phyloP scores from a whole-genome alignment of 1,284 basidiomycete species.

The Peniophora sp. region DNA sequence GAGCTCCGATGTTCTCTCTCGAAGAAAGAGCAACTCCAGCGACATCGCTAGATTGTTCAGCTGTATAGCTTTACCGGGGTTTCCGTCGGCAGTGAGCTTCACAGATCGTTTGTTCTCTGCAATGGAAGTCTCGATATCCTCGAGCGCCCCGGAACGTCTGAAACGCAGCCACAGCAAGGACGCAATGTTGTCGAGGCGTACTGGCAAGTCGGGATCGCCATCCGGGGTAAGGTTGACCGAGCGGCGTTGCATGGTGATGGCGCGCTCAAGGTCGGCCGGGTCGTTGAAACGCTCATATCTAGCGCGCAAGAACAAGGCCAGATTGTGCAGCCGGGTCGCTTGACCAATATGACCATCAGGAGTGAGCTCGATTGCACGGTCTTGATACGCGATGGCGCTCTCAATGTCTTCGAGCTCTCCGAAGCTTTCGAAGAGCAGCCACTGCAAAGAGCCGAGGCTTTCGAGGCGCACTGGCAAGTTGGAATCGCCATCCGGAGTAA shows the following conservation, averaged over 20 bases:
- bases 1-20: too few species aligned
- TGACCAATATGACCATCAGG: too few species aligned
- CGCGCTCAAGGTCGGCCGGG: slow-evolving; percentile 2
- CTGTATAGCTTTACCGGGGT: too few species aligned
- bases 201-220: neutral
- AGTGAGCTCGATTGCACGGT: too few species aligned
- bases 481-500: slow-evolving; percentile 68
- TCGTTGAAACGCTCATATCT: too few species aligned
- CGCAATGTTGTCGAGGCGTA: neutral
- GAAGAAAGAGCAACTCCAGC: too few species aligned
- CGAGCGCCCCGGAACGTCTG: neutral
- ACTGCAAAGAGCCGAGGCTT: neutral
- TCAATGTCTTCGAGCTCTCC: too few species aligned
- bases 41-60: too few species aligned
- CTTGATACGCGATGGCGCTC: too few species aligned
- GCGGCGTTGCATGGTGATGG: neutral
- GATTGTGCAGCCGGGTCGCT: too few species aligned
- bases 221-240: neutral
- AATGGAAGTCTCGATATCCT: neutral
- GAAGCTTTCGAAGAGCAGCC: neutral
- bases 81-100: too few species aligned
- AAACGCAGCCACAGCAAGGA: neutral
- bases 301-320: too few species aligned
- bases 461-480: neutral
- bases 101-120: neutral